Evolutionary conservation across 805 yeast species (phyloP).

Genomic region (Jamesozyma gamospora): DNA sequence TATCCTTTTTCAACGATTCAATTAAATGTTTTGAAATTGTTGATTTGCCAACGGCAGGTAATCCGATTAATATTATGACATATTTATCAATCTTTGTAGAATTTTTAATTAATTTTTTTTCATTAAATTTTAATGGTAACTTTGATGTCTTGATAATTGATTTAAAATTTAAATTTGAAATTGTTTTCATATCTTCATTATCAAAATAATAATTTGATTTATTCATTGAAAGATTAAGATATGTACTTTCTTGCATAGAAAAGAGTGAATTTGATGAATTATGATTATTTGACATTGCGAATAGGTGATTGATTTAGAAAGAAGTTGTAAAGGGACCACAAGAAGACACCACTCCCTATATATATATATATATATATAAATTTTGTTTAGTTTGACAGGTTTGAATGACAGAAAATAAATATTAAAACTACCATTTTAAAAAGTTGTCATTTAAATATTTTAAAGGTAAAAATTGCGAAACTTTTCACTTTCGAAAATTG

Average conservation of each 20-base stretch:
- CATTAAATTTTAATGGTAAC: background rate
- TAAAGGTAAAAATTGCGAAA: too few relatives aligned
- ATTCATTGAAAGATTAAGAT: conserved; percentile 13
- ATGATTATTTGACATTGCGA: too few relatives aligned
- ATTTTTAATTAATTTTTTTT: background rate
- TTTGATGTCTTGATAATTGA: background rate
- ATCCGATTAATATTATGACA: conserved; percentile 62
- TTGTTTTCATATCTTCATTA: conserved; percentile 7
- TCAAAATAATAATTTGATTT: conserved; percentile 9
- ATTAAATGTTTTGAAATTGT: conserved; percentile 58
- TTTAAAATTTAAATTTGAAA: background rate
- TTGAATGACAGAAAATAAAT: too few relatives aligned
- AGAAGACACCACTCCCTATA: too few relatives aligned
- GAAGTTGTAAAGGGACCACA: too few relatives aligned
- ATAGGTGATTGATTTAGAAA: too few relatives aligned
- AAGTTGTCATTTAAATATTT: too few relatives aligned
- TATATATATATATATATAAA: too few relatives aligned
- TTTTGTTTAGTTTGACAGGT: too few relatives aligned
- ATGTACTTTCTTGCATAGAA: conserved; percentile 15
- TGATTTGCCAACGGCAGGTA: conserved; percentile 72
- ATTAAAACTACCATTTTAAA: too few relatives aligned
- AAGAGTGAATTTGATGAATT: conserved; percentile 18
- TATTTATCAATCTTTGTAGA: conserved; percentile 31
- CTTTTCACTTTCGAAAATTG: too few relatives aligned
- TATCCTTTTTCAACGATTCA: conserved; percentile 38